Percentiles rank a stretch among this genome's conserved stretches.
Evolutionary conservation across 129 eudicot species (phyloP).

Genomic region (Chrysanthemum seticuspe): DNA sequence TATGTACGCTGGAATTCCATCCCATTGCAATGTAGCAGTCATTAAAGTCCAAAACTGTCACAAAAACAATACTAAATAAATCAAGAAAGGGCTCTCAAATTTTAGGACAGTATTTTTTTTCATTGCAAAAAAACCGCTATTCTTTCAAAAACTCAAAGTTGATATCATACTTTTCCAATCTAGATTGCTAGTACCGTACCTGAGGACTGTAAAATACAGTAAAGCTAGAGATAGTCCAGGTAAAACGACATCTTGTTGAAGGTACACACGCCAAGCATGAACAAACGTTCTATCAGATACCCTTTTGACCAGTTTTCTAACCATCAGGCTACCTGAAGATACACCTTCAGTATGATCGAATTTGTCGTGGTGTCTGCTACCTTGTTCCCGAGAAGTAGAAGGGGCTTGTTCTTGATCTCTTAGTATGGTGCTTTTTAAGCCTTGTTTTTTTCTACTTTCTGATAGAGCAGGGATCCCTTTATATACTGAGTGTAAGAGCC

Average conservation of each 20-base stretch:
- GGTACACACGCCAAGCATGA: slow-evolving; percentile 72
- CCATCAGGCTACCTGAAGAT: slow-evolving; percentile 8
- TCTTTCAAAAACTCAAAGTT: background rate
- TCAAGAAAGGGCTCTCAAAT: background rate
- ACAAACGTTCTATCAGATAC: slow-evolving; percentile 41
- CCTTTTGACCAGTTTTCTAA: slow-evolving; percentile 24
- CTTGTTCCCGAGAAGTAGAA: slow-evolving; percentile 36
- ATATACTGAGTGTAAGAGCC: slow-evolving; percentile 82
- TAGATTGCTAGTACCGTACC: slow-evolving; percentile 32
- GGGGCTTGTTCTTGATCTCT: slow-evolving; percentile 37
- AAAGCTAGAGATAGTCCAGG: slow-evolving; percentile 88
- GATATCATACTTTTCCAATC: background rate
- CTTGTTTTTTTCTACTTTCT: slow-evolving; percentile 51
- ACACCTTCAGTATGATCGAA: slow-evolving; percentile 20
- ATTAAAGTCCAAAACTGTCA: slow-evolving; percentile 89
- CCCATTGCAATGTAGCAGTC: slow-evolving; percentile 92
- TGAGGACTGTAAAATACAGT: slow-evolving; percentile 81
- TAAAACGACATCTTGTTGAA: slow-evolving; percentile 78
- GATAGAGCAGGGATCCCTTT: slow-evolving; percentile 65
- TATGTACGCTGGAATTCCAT: slow-evolving; percentile 82
- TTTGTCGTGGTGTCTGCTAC: slow-evolving; percentile 5
- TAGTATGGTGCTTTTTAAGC: slow-evolving; percentile 11
- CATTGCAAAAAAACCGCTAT: background rate
- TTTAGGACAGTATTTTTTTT: background rate
- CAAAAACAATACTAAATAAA: background rate